Evolutionary conservation across 1,139 yeast genomes (phyloP).

Genomic region (Saccharomycopsis hybrid): DNA sequence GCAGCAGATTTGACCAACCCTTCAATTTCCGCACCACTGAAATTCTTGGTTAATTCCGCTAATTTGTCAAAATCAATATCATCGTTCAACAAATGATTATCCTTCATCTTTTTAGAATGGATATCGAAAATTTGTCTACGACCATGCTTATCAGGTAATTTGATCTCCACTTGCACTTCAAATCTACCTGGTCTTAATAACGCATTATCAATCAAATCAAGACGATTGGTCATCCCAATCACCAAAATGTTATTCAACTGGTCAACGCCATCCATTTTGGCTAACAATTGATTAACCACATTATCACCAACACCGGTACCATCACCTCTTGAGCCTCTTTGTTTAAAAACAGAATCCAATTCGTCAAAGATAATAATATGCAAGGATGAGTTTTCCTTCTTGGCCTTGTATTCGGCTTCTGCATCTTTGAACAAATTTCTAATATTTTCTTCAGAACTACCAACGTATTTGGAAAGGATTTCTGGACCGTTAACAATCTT

Average conservation of each 20-base stretch:
- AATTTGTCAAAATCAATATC: constrained; percentile 78
- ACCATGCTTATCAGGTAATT: constrained; percentile 92
- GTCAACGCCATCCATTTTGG: constrained; percentile 99
- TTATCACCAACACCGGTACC: constrained; percentile 99
- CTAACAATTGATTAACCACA: constrained; percentile 91
- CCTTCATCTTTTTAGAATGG: constrained; percentile 87
- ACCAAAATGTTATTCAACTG: constrained; percentile 90
- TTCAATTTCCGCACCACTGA: constrained; percentile 97
- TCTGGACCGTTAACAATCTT: constrained; percentile 99
- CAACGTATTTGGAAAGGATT: constrained; percentile 91
- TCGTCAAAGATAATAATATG: constrained; percentile 97
- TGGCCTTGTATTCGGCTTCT: constrained; percentile 85
- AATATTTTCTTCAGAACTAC: constrained; percentile 94
- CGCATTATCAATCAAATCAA: constrained; percentile 90
- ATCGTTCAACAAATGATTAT: constrained; percentile 62
- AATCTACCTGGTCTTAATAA: constrained; percentile 96
- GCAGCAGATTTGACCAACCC: constrained; percentile 95
- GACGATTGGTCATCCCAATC: constrained; percentile 97
- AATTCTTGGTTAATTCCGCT: constrained; percentile 81
- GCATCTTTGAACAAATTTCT: constrained; percentile 96
- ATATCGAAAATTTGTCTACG: constrained; percentile 85
- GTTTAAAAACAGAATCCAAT: constrained; percentile 95
- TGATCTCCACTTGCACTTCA: constrained; percentile 94
- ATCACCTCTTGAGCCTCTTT: constrained; percentile 94
- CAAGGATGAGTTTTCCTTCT: constrained; percentile 88